Evolutionary conservation across 2,329 filamentous ascomycete genomes (phyloP).

Genomic region (Alternaria incomplexa): DNA sequence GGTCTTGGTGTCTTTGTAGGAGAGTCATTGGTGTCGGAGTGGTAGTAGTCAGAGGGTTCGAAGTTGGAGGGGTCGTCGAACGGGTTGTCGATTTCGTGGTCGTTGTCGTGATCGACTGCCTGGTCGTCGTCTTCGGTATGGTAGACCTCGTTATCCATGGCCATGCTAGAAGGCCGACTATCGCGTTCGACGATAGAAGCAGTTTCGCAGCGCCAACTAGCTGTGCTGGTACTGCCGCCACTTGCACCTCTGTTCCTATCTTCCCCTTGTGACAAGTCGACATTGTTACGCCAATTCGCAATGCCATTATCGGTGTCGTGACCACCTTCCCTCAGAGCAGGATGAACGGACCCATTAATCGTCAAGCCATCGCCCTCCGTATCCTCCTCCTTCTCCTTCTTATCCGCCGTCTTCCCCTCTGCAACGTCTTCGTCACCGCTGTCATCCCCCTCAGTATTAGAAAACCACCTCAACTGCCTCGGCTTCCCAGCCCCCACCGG

Average conservation of each 20-base stretch:
- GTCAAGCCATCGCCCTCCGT: neutral
- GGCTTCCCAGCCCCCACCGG: neutral
- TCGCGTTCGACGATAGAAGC: neutral
- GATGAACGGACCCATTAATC: neutral
- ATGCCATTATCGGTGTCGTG: neutral
- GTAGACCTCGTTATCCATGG: neutral
- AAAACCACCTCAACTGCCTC: neutral
- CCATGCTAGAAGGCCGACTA: neutral
- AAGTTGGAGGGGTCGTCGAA: too few species aligned
- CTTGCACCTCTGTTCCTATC: neutral
- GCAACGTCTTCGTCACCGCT: accelerated
- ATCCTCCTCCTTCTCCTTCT: neutral
- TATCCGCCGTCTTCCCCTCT: neutral
- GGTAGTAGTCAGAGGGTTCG: too few species aligned
- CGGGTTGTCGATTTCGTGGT: neutral
- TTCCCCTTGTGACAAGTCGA: neutral
- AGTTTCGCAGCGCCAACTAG: neutral
- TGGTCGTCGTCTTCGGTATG: neutral
- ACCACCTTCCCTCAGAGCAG: neutral
- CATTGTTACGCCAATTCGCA: too few species aligned
- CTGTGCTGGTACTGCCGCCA: neutral
- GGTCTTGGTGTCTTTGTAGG: neutral
- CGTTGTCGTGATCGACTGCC: neutral
- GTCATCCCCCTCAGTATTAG: neutral
- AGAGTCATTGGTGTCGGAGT: neutral